Percentiles rank a stretch among this genome's conserved stretches.
Conservation (phyloP, 331 rosid genomes). For the Malus hybrid region DNA sequence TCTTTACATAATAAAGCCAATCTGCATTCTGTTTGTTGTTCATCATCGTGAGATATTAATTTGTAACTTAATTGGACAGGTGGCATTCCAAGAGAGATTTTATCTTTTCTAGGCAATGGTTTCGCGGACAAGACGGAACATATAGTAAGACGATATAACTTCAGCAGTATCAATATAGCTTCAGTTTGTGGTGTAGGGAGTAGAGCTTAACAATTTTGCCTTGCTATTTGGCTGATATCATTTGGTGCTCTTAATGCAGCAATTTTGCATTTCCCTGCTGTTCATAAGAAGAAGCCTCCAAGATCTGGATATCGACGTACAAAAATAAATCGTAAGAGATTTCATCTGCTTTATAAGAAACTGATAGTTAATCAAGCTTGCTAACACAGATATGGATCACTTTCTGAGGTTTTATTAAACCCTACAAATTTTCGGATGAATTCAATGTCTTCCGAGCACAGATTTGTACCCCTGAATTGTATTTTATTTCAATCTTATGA, state of each 20-base stretch:
- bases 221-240: constrained; percentile 16
- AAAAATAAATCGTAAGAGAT: constrained; percentile 68
- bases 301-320: constrained; percentile 80
- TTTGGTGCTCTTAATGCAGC: constrained; percentile 57
- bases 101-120: constrained; percentile 94
- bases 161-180: background rate
- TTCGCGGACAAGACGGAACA: constrained; percentile 93
- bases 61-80: constrained; percentile 27
- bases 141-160: constrained; percentile 60
- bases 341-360: constrained; percentile 9
- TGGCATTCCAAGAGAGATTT: constrained; percentile 91
- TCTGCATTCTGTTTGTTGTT: constrained; percentile 5
- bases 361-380: background rate
- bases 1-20: background rate
- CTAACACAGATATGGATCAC: background rate
- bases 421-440: no score
- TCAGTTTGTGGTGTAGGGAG: background rate
- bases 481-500: background rate
- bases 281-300: constrained; percentile 78
- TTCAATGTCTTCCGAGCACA: background rate
- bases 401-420: no score
- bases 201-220: background rate
- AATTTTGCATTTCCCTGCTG: constrained; percentile 75
- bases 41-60: background rate
- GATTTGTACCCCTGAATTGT: background rate